Percentiles rank a stretch among this genome's conserved stretches.
Conservation (phyloP, 768 basidiomycete genomes). For the Rhizopogon vinicolor region DNA sequence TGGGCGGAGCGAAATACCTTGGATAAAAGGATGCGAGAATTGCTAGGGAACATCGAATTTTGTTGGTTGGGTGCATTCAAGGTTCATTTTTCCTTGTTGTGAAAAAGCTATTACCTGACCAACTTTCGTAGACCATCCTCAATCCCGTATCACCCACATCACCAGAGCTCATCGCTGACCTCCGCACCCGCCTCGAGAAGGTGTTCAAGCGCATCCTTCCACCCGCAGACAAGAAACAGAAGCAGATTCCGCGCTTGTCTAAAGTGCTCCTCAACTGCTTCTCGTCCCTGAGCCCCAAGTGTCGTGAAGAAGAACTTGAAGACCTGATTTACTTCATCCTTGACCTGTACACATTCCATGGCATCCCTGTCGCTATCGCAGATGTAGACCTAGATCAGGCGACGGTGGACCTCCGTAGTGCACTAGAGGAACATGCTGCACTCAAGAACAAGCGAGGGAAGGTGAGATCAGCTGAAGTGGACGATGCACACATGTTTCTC, state of each 20-base stretch:
- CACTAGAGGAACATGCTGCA: conserved; percentile 67
- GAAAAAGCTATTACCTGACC: not conserved
- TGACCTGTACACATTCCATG: conserved; percentile 92
- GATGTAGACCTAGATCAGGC: conserved; percentile 92
- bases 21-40: conserved; percentile 68
- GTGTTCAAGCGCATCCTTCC: conserved; percentile 66
- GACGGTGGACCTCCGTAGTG: conserved; percentile 75
- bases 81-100: conserved; percentile 39
- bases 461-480: conserved; percentile 14
- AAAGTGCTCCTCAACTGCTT: conserved; percentile 82
- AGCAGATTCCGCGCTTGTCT: conserved; percentile 57
- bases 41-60: conserved; percentile 86
- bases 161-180: conserved; percentile 42
- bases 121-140: conserved; percentile 51
- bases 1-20: conserved; percentile 78
- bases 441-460: conserved; percentile 27
- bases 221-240: conserved; percentile 57
- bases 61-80: conserved; percentile 99
- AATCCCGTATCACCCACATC: conserved; percentile 41
- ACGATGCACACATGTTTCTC: conserved; percentile 78
- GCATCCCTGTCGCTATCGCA: conserved; percentile 80
- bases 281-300: conserved; percentile 74
- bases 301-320: conserved; percentile 91
- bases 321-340: conserved; percentile 92
- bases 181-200: conserved; percentile 68